Evolutionary conservation across 257 asterid genomes (phyloP), one percentile per base, ranked within the genome.

Genomic region (Ophiorrhiza pumila): DNA sequence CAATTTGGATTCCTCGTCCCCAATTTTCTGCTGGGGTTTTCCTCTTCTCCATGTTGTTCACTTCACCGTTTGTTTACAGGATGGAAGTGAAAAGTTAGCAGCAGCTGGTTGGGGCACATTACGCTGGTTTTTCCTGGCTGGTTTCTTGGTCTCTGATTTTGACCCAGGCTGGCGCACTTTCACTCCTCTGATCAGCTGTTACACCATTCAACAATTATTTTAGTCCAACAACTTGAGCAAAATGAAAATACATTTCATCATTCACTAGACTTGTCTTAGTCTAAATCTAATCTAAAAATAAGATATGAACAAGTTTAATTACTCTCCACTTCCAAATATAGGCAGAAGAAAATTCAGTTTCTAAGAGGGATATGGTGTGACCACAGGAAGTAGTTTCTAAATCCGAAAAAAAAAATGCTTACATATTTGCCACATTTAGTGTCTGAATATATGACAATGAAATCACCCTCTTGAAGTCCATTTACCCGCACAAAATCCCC

Each of bases 181-280:
- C 15, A 92, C 93, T 31, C 97, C 97, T n/a, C 97, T 85, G 22
- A 91, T 91, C 92, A 91, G 78, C 97, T 91, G 79, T 69, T 7
- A 45, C 34, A 39, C 8, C 20, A 15, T 43, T 47, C 41, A 20
- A 68, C 41, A 29, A 49, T 41, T 25, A 63, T 34, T 13, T 50
- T 7, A 56, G 43, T 13, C 4, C 12, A 20, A 42, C 25, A 57
- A 49, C 23, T n/a, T 22, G 39, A 41, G 35, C 5, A 56, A 2
- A 2, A 56, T 27, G 25, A 14, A 55, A 57, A 14, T 57, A 57
- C 7, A 5, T 12, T 18, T 18, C 35, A 10, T 31, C 18, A 1
- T 29, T 2, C 18, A 2, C 20, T 0, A 25, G 18, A 47, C 3
- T 1, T 2, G 34, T 29, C 14, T 46, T n/a, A 4, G 25, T 7